Base-by-base conservation (phyloP, 495 filamentous ascomycete species). In the Aspergillus sclerotiicarbonarius region DNA sequence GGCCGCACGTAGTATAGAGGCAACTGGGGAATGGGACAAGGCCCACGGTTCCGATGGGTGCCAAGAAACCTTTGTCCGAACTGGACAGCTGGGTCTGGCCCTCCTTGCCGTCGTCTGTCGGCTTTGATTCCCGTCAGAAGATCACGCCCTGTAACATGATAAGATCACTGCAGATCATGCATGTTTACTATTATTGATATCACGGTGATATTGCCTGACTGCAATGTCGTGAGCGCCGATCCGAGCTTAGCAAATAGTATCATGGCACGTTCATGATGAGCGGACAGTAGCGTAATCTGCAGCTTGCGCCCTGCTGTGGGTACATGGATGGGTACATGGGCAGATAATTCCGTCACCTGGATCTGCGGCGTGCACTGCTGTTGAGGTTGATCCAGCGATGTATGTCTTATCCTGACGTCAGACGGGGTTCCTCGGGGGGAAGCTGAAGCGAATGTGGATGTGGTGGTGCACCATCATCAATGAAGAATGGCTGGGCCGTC, bases 331-430 rank as follows among this genome's bases (percentile, higher is more conserved):
- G 25, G 25, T 25, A 25, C 25, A 25, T 25, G 25, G 47, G 47
- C 15, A 50, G 21, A 25, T 31, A 16, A 31, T 25, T 32, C 47
- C 47, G 47, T 50, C 47, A 50, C 37, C 37, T 15, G 13, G 37
- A 41, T 41, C 37, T 41, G 37, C 37, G 13, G 35, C 5, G 9
- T 37, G 35, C 35, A 37, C 9, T n/a, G 37, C 13, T n/a, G 37
- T 1, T 41, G 37, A n/a, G 37, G 37, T 13, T 41, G 37, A 41
- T 41, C 37, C 12, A 41, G 13, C 3, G 7, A 53, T 33, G 16
- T 29, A 53, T 53, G 51, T 53, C 32, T 53, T 21, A 43, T 6
- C 37, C 56, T 58, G 56, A 58, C 56, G 56, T 58, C 56, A 58
- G 56, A 45, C n/a, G n/a, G 33, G 25, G 31, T 39, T 50, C 20